These are phyloP conservation scores for Brasilioporus rufonigricans DNA, from an alignment of 768 basidiomycete species.

Conservation along the genomic window DNA sequence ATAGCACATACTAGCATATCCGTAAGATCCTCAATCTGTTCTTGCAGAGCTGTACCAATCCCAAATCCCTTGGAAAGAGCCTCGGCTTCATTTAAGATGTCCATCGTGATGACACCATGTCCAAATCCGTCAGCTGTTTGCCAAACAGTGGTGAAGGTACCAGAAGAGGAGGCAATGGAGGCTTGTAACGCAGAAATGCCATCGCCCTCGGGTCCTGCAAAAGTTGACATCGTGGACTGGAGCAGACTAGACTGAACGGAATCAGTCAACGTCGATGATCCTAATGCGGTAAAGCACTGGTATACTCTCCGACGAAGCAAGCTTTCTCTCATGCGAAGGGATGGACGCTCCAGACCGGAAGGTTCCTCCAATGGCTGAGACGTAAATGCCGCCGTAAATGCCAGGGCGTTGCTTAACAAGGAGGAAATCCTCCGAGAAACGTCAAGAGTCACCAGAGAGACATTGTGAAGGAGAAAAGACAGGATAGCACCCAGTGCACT, in stretches of 20 bases:
- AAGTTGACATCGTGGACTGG: slow-evolving; percentile 75
- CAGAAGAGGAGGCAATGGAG: slow-evolving; percentile 83
- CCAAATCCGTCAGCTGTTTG: slow-evolving; percentile 84
- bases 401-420: slow-evolving; percentile 84
- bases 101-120: slow-evolving; percentile 80
- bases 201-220: slow-evolving; percentile 86
- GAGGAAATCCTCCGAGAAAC: slow-evolving; percentile 87
- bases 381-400: slow-evolving; percentile 83
- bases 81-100: slow-evolving; percentile 44
- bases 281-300: slow-evolving; percentile 85
- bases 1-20: slow-evolving; percentile 62
- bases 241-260: slow-evolving; percentile 78
- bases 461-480: slow-evolving; percentile 83
- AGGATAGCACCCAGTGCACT: slow-evolving; percentile 86
- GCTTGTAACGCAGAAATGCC: slow-evolving; percentile 85
- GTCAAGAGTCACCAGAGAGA: slow-evolving; percentile 81
- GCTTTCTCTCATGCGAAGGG: slow-evolving; percentile 75
- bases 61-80: slow-evolving; percentile 15
- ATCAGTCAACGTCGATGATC: slow-evolving; percentile 75
- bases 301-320: slow-evolving; percentile 82
- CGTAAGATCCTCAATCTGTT: slow-evolving; percentile 77
- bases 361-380: slow-evolving; percentile 67
- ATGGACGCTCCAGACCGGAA: slow-evolving; percentile 42
- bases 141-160: slow-evolving; percentile 85
- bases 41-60: slow-evolving; percentile 58